These are phyloP conservation scores for Encephalitozoon intestinalis DNA, from an alignment of 371 early-diverging fungal genomes.

Conservation along the genomic window DNA sequence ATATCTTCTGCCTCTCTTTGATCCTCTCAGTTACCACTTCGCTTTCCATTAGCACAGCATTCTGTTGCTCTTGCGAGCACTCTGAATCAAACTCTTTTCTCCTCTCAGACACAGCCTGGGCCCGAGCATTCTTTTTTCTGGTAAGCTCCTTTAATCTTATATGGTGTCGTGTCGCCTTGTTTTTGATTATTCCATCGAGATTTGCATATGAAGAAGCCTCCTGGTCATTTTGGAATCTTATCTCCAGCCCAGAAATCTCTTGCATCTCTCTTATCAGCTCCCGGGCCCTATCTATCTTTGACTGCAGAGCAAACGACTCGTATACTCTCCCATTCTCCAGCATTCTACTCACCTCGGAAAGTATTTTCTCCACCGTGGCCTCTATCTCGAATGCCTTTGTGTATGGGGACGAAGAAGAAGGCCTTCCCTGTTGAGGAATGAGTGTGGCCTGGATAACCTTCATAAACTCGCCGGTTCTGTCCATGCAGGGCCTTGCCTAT, in stretches of 20 bases:
- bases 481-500: conserved; percentile 33
- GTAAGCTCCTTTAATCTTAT: conserved; percentile 17
- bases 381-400: conserved; percentile 8
- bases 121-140: neutral
- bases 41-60: neutral
- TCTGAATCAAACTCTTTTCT: neutral
- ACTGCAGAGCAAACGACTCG: conserved; percentile 24
- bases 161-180: neutral
- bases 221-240: neutral
- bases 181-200: conserved; percentile 12
- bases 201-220: neutral
- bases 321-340: conserved; percentile 2
- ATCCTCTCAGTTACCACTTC: neutral
- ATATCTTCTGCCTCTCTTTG: conserved; percentile 49
- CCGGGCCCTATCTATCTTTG: neutral
- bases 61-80: neutral
- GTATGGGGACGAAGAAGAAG: neutral
- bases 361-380: neutral
- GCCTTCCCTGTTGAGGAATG: conserved; percentile 40
- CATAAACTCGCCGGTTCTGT: conserved; percentile 56
- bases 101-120: neutral
- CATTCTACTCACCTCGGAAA: neutral
- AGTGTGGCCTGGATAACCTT: conserved; percentile 43
- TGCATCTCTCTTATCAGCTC: neutral
- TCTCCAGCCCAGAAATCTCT: neutral